These are phyloP conservation scores for Boletus speciosus DNA, from an alignment of 768 basidiomycete genomes.

Conservation along the genomic window DNA sequence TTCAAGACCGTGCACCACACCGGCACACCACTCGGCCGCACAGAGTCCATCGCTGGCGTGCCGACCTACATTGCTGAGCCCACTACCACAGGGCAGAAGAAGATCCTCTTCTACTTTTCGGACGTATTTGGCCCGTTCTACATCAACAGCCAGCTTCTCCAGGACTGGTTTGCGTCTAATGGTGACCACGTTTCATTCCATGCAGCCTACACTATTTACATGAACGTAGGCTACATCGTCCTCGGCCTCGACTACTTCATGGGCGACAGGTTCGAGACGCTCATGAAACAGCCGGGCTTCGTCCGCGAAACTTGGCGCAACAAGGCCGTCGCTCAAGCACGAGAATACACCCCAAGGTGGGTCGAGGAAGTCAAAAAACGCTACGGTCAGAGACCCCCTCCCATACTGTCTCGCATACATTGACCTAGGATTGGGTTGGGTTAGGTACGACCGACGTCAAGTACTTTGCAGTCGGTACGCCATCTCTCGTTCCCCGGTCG, in stretches of 20 bases:
- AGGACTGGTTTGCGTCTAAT: constrained; percentile 60
- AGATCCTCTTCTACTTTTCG: constrained; percentile 54
- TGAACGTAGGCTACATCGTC: constrained; percentile 48
- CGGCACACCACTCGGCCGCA: constrained; percentile 43
- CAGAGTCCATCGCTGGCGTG: constrained; percentile 35
- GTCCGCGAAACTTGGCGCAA: constrained; percentile 43
- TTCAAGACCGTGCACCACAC: constrained; percentile 49
- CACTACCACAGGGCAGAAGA: constrained; percentile 29
- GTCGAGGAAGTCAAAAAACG: constrained; percentile 44
- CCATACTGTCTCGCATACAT: constrained; percentile 4
- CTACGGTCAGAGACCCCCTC: constrained; percentile 38
- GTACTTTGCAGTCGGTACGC: constrained; percentile 45
- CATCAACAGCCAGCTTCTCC: constrained; percentile 54
- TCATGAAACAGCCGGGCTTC: constrained; percentile 36
- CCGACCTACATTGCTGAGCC: constrained; percentile 56
- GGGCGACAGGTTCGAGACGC: constrained; percentile 48
- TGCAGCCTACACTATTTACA: not conserved
- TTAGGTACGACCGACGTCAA: constrained; percentile 29
- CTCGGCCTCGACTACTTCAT: constrained; percentile 64
- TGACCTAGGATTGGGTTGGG: not conserved
- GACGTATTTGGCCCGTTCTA: constrained; percentile 61
- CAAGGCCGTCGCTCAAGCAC: constrained; percentile 35
- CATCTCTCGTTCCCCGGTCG: not conserved
- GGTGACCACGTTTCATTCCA: constrained; percentile 34
- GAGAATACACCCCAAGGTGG: constrained; percentile 47